These are phyloP conservation scores for Lasiodiplodia sp. DNA, from an alignment of 2,329 filamentous ascomycete genomes.

Conservation along the genomic window DNA sequence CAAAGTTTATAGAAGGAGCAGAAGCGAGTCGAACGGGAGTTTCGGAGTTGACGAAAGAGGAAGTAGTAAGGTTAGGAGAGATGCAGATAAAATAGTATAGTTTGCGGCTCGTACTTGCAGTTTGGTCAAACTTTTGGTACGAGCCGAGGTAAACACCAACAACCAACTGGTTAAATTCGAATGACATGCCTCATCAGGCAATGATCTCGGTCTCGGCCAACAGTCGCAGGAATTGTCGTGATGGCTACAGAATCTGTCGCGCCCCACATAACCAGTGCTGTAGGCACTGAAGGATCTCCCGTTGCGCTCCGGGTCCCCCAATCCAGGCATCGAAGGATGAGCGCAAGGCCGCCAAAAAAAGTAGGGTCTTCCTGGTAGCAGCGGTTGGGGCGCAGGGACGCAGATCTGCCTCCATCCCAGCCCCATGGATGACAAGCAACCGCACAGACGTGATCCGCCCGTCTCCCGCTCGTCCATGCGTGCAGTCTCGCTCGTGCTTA, in stretches of 20 bases:
- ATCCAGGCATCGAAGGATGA: neutral
- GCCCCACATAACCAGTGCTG: neutral
- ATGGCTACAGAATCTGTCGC: neutral
- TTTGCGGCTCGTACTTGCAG: neutral
- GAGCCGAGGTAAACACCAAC: neutral
- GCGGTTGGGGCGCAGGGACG: neutral
- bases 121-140: neutral
- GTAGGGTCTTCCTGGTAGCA: neutral
- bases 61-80: neutral
- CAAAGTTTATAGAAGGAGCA: neutral
- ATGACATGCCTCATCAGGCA: neutral
- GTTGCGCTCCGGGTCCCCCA: neutral
- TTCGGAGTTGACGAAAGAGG: neutral
- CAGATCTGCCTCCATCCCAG: neutral
- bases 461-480: neutral
- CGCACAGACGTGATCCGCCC: neutral
- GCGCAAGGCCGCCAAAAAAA: neutral
- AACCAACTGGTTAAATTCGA: neutral
- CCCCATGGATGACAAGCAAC: neutral
- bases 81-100: neutral
- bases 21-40: neutral
- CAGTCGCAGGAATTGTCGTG: neutral
- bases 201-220: neutral
- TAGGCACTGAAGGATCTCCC: neutral
- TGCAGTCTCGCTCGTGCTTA: neutral